Percentiles rank a stretch among this genome's conserved stretches.
These are phyloP conservation scores for Apodospora peruviana DNA, from an alignment of 495 filamentous ascomycete genomes.

Conservation along the genomic window DNA sequence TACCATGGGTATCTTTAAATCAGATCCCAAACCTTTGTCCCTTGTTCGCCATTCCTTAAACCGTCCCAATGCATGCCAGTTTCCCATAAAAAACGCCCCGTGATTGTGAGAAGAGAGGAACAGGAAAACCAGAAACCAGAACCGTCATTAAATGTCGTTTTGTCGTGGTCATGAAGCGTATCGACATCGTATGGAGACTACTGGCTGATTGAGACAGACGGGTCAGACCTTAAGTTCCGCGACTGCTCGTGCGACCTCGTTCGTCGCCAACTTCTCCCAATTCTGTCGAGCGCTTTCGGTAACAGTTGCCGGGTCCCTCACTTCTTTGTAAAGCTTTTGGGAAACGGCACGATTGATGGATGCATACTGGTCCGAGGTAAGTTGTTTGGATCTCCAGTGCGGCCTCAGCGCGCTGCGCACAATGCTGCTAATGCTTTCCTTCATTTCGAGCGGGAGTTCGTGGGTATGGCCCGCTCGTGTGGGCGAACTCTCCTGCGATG, in stretches of 20 bases:
- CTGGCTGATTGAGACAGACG: neutral
- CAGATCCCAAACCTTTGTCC: neutral
- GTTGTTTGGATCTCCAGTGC: constrained; percentile 60
- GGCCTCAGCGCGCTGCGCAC: constrained; percentile 73
- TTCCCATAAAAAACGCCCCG: neutral
- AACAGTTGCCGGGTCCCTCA: constrained; percentile 51
- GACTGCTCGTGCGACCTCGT: constrained; percentile 68
- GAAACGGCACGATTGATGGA: constrained; percentile 82
- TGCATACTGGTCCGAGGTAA: constrained; percentile 80
- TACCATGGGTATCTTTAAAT: neutral
- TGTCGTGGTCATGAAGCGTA: constrained; percentile 6
- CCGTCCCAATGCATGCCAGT: neutral
- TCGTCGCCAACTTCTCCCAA: constrained; percentile 64
- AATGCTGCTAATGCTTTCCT: constrained; percentile 75
- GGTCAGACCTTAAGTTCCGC: constrained; percentile 37
- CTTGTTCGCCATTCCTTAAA: neutral
- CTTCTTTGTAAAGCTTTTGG: constrained; percentile 76
- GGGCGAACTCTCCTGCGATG: constrained; percentile 53
- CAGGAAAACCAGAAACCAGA: neutral
- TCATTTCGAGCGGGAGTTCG: constrained; percentile 65
- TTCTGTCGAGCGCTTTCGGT: constrained; percentile 51
- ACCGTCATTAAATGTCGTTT: constrained; percentile 1
- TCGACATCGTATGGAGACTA: neutral
- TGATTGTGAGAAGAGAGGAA: neutral
- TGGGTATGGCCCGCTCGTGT: constrained; percentile 53